Conservation (phyloP, 2,329 filamentous ascomycete species). For the Phialophora tarda region DNA sequence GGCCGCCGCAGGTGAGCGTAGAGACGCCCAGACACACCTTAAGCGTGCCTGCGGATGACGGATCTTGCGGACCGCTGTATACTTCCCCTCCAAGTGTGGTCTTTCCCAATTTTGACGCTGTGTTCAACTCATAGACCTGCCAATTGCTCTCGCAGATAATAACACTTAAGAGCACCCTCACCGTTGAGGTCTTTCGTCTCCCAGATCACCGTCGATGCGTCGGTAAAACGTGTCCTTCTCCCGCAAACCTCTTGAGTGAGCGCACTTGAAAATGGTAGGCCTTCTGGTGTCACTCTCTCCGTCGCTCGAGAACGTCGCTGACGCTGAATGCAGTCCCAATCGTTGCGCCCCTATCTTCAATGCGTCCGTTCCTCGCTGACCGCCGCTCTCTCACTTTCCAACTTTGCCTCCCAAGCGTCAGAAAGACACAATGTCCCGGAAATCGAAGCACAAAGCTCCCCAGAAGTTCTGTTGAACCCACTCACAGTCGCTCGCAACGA, state of each 20-base stretch:
- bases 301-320: slow-evolving; percentile 38
- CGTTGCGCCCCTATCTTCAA: slow-evolving; percentile 92
- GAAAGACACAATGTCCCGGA: slow-evolving; percentile 98
- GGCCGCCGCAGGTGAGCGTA: slow-evolving; percentile 17
- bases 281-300: slow-evolving; percentile 6
- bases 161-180: background rate
- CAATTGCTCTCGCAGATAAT: background rate
- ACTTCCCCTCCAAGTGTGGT: background rate
- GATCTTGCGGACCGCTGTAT: slow-evolving; percentile 15
- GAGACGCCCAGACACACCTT: slow-evolving; percentile 7
- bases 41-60: slow-evolving; percentile 11
- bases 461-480: slow-evolving; percentile 91
- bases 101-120: background rate
- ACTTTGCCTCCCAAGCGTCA: slow-evolving; percentile 96
- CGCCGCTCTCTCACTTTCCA: slow-evolving; percentile 88
- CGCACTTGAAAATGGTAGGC: slow-evolving; percentile 36
- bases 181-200: background rate
- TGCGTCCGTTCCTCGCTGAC: slow-evolving; percentile 94
- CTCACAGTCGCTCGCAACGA: slow-evolving; percentile 92
- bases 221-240: slow-evolving; percentile 15
- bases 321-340: slow-evolving; percentile 74
- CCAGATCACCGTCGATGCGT: slow-evolving; percentile 20
- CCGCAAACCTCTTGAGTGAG: slow-evolving; percentile 15
- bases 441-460: slow-evolving; percentile 89
- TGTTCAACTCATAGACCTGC: slow-evolving; percentile 2